Percentiles rank a stretch among this genome's conserved stretches.
Evolutionary conservation across 495 filamentous ascomycete species (phyloP).

Genomic region (Penicillium egyptiacum): DNA sequence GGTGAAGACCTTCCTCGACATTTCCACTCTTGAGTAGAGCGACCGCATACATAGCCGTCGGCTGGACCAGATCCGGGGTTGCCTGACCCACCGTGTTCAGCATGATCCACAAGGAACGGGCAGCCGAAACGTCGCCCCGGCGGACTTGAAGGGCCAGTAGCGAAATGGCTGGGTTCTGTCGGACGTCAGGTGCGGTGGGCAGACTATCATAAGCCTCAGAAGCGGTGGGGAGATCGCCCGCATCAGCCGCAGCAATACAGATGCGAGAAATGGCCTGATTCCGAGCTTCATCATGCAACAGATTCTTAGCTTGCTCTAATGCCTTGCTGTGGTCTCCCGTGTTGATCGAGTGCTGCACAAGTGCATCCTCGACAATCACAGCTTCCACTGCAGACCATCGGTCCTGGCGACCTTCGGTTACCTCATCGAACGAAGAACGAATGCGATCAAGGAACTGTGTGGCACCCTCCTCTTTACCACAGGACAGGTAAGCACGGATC

Average conservation of each 20-base stretch:
- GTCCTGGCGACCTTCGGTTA: conserved; percentile 52
- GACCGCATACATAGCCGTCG: conserved; percentile 81
- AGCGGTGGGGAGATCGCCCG: conserved; percentile 68
- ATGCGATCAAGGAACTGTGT: conserved; percentile 81
- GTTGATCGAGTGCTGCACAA: conserved; percentile 69
- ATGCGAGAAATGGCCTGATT: conserved; percentile 57
- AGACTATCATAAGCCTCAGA: conserved; percentile 63
- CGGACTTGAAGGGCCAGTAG: conserved; percentile 84
- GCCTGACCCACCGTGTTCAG: conserved; percentile 61
- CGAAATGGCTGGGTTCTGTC: conserved; percentile 70
- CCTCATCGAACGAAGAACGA: conserved; percentile 55
- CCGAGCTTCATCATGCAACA: conserved; percentile 48
- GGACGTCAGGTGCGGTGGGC: conserved; percentile 46
- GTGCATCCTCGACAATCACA: conserved; percentile 66
- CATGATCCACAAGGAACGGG: conserved; percentile 73
- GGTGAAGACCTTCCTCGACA: conserved; percentile 69
- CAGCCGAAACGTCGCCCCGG: conserved; percentile 69
- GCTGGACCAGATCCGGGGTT: conserved; percentile 72
- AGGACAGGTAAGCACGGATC: conserved; percentile 80
- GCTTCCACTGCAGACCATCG: conserved; percentile 62
- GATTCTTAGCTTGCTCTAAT: conserved; percentile 58
- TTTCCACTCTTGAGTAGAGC: conserved; percentile 78
- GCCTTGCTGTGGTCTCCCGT: conserved; percentile 65
- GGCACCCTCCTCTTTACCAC: conserved; percentile 74
- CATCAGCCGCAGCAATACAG: conserved; percentile 74